Conservation (phyloP, 257 asterid genomes). For the Penstemon newberryi region DNA sequence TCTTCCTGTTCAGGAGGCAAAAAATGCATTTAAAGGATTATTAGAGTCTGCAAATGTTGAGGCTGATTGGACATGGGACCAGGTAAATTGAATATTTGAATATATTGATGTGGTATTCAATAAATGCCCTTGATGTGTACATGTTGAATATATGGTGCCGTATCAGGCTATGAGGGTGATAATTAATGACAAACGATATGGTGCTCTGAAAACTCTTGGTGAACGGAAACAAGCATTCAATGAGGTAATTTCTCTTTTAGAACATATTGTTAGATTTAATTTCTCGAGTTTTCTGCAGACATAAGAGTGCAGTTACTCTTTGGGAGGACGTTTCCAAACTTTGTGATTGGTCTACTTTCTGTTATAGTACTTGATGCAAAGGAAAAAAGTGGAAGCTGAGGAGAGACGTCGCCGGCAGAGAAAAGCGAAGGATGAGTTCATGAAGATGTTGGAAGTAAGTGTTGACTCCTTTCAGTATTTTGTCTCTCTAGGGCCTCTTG, state of each 20-base stretch:
- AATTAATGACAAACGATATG: conserved; percentile 86
- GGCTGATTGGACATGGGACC: conserved; percentile 98
- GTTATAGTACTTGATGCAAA: conserved; percentile 90
- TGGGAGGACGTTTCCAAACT: conserved; percentile 17
- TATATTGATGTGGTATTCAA: conserved; percentile 9
- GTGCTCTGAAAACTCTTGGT: conserved; percentile 94
- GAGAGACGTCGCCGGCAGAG: conserved; percentile 91
- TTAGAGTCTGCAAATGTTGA: conserved; percentile 85
- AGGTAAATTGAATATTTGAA: conserved; percentile 49
- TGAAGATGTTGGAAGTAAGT: conserved; percentile 95
- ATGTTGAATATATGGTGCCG: conserved; percentile 24
- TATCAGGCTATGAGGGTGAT: conserved; percentile 92
- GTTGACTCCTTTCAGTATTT: conserved; percentile 21
- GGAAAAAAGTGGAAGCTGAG: conserved; percentile 94
- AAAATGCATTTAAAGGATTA: conserved; percentile 84
- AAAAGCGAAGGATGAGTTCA: conserved; percentile 89
- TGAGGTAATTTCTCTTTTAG: conserved; percentile 56
- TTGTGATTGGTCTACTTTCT: conserved; percentile 16
- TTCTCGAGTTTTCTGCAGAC: conserved; percentile 2
- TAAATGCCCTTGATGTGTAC: conserved; percentile 22
- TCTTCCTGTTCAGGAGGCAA: conserved; percentile 71
- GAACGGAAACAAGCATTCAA: conserved; percentile 98
- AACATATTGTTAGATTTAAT: conserved; percentile 9
- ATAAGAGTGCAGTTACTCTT: conserved; percentile 17
- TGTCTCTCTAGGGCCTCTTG: conserved; percentile 11